Conservation (phyloP, 768 basidiomycete species). For the Mycena chlorophos region DNA sequence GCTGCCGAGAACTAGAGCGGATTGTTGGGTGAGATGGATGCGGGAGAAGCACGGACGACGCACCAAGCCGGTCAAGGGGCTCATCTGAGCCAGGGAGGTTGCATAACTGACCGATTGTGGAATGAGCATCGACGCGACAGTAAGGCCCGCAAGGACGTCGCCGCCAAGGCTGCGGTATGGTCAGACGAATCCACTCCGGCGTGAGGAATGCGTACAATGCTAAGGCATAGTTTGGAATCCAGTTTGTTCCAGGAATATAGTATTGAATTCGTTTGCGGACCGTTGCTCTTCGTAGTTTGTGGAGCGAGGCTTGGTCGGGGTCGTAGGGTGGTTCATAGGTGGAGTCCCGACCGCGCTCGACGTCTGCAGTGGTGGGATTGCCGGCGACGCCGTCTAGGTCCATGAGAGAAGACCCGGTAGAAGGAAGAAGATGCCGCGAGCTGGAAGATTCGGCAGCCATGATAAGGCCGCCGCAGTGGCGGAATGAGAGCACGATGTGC, state of each 20-base stretch:
- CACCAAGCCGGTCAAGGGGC: slow-evolving; percentile 83
- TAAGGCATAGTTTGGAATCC: slow-evolving; percentile 77
- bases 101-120: slow-evolving; percentile 92
- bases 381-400: slow-evolving; percentile 33
- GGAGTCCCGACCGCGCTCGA: slow-evolving; percentile 19
- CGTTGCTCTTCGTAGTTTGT: slow-evolving; percentile 29
- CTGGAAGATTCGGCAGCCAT: slow-evolving; percentile 8
- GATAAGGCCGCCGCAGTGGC: background rate
- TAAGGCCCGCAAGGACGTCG: slow-evolving; percentile 83
- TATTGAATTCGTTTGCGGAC: slow-evolving; percentile 58
- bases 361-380: slow-evolving; percentile 13
- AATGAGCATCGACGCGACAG: slow-evolving; percentile 81
- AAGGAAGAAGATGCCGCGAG: slow-evolving; percentile 13
- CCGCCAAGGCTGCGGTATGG: slow-evolving; percentile 48
- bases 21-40: background rate
- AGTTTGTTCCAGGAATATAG: slow-evolving; percentile 74
- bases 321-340: slow-evolving; percentile 8
- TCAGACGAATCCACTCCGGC: background rate
- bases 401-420: slow-evolving; percentile 31
- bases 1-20: slow-evolving; percentile 77
- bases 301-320: slow-evolving; percentile 19
- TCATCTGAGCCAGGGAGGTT: slow-evolving; percentile 80
- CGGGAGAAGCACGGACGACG: slow-evolving; percentile 27
- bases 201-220: slow-evolving; percentile 52
- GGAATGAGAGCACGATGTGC: background rate